Evolutionary conservation across 2,329 filamentous ascomycete genomes (phyloP), one percentile per base, ranked within the genome.

Genomic region (Pseudopithomyces chartarum): DNA sequence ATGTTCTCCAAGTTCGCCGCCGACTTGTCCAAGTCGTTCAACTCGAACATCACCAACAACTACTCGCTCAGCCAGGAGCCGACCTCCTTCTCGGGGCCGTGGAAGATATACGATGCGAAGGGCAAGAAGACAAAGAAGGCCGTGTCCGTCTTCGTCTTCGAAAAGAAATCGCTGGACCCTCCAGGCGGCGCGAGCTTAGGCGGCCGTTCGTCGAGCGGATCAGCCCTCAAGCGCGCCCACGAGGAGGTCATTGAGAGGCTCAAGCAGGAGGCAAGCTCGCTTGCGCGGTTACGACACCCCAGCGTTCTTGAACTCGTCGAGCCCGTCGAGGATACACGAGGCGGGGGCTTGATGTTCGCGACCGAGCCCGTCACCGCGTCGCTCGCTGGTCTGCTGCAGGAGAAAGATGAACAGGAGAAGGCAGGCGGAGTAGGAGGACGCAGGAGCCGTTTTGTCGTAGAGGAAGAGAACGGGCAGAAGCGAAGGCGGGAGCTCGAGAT

Each of bases 81-180:
- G 11, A 89, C 87, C n/a, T 90, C 92, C 50, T 87, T 87, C 51
- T 91, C 93, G 15, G 95, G 95, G 17, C 91, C 93, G 56, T 99
- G 95, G 95, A 96, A 92, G 80, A 95, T 99, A 70, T 94, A 94
- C 83, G 93, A 97, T 79, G 93, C 91, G 57, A 98, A 96, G 82
- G 96, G 96, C 80, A 98, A 97, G 79, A 92, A 90, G 29, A 97
- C 92, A 0, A 91, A 91, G 64, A 96, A 95, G 75, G 77, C 88
- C 7, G 95, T 89, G 54, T 97, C 93, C 15, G 88, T 98, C 64
- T 99, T 98, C 70, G 88, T 98, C 63, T 97, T 98, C 74, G 95
- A 99, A 64, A 89, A 87, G 73, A 97, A 96, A 78, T 86, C 87
- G 0, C 81, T 99, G 53, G 93, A 97, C 56, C 80, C 86, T 10